Evolutionary conservation across 805 yeast species (phyloP).

Genomic region (Yarrowia hollandica): DNA sequence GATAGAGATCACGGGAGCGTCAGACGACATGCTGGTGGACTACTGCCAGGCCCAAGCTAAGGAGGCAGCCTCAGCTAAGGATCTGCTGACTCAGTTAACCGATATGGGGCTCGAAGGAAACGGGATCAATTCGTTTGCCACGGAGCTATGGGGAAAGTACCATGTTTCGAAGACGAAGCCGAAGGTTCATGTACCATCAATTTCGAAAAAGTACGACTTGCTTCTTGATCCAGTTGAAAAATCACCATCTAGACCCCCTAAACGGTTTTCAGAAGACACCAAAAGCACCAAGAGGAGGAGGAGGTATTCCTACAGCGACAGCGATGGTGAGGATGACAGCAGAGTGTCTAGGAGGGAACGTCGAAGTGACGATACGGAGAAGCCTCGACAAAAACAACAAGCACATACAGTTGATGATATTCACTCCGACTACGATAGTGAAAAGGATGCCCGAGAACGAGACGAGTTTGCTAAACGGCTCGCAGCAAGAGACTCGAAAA

Average conservation of each 20-base stretch:
- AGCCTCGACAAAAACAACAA: slow-evolving; percentile 36
- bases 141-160: slow-evolving; percentile 31
- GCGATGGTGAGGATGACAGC: not conserved
- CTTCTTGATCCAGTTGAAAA: not conserved
- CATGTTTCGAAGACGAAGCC: slow-evolving; percentile 18
- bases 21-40: slow-evolving; percentile 37
- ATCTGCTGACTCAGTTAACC: slow-evolving; percentile 31
- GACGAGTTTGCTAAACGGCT: slow-evolving; percentile 41
- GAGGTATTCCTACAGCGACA: not conserved
- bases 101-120: slow-evolving; percentile 34
- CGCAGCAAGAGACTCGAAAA: slow-evolving; percentile 32
- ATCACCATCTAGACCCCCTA: not conserved
- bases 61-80: slow-evolving; percentile 32
- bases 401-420: slow-evolving; percentile 48
- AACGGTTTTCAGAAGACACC: not conserved
- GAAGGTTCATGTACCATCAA: not conserved
- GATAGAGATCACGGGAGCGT: slow-evolving; percentile 33
- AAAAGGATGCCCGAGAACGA: slow-evolving; percentile 42
- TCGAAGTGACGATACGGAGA: not conserved
- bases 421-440: slow-evolving; percentile 42
- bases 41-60: slow-evolving; percentile 38
- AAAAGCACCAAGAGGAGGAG: slow-evolving; percentile 8
- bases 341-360: no score
- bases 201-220: slow-evolving; percentile 1
- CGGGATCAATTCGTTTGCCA: slow-evolving; percentile 32